Conservation (phyloP, 2,329 filamentous ascomycete genomes). For the Xylariaceae sp. region DNA sequence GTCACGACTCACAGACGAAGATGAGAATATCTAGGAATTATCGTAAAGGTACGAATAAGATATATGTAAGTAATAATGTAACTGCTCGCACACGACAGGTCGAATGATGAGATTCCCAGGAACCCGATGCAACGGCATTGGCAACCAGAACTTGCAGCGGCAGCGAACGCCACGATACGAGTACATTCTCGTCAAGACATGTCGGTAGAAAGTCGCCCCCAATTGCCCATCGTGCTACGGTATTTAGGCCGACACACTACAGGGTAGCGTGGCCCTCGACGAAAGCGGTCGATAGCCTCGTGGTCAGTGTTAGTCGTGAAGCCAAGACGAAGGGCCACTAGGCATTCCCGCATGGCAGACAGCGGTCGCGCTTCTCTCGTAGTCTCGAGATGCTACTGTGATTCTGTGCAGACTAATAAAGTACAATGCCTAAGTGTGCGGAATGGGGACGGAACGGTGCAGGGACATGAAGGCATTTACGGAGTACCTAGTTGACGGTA, state of each 20-base stretch:
- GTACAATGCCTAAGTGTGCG: too few species aligned
- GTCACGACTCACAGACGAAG: background rate
- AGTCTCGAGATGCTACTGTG: too few species aligned
- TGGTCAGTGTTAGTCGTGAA: conserved; percentile 28
- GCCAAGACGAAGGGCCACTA: conserved; percentile 31
- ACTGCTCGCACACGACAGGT: background rate
- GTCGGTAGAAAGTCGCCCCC: too few species aligned
- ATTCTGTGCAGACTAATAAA: too few species aligned
- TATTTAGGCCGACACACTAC: too few species aligned
- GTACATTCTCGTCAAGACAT: too few species aligned
- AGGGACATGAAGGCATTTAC: too few species aligned
- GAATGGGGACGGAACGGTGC: too few species aligned
- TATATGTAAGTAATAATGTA: conserved; percentile 2
- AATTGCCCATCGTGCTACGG: too few species aligned
- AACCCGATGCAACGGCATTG: background rate
- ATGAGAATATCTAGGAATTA: too few species aligned
- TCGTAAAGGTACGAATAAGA: too few species aligned
- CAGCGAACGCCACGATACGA: conserved; percentile 5
- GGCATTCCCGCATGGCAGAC: conserved; percentile 1
- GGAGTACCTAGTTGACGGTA: too few species aligned
- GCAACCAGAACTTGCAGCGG: background rate
- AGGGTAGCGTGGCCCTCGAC: background rate
- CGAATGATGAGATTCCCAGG: background rate
- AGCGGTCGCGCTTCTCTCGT: background rate
- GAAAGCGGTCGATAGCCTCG: conserved; percentile 16